Evolutionary conservation across 2,329 filamentous ascomycete species (phyloP).

Genomic region (Clarireedia monteithiana): DNA sequence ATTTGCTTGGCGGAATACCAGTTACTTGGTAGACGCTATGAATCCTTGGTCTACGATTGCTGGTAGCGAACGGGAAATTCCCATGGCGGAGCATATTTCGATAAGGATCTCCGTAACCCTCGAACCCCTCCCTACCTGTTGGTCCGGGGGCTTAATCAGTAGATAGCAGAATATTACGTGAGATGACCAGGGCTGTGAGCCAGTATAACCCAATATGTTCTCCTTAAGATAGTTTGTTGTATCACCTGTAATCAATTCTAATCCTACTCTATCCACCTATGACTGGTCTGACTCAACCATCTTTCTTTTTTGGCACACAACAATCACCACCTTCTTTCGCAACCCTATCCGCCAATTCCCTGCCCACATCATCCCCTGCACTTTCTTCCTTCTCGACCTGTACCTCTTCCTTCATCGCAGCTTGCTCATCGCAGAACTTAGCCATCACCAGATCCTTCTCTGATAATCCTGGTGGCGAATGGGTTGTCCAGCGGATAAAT

Average conservation of each 20-base stretch:
- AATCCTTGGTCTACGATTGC: no score
- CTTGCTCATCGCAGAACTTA: conserved; percentile 40
- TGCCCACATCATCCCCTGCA: conserved; percentile 28
- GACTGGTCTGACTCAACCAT: not conserved
- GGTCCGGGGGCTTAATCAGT: no score
- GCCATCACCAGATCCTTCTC: conserved; percentile 56
- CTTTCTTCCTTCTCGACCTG: conserved; percentile 34
- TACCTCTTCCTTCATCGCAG: not conserved
- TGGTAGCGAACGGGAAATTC: no score
- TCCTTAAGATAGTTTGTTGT: no score
- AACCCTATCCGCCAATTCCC: conserved; percentile 40
- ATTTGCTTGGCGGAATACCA: not conserved
- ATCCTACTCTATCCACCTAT: not conserved
- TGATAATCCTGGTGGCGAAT: conserved; percentile 58
- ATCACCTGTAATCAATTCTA: not conserved
- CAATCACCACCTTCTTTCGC: conserved; percentile 43
- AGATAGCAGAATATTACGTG: no score
- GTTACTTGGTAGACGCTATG: not conserved
- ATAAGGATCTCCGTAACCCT: no score
- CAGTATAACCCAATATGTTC: no score
- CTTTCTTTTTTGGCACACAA: conserved; percentile 37
- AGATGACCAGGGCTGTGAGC: no score
- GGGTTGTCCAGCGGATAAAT: conserved; percentile 67
- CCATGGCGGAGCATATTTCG: no score
- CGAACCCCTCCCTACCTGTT: no score